Conservation (phyloP, 2,329 filamentous ascomycete genomes). For the Cercospora nicotianae region DNA sequence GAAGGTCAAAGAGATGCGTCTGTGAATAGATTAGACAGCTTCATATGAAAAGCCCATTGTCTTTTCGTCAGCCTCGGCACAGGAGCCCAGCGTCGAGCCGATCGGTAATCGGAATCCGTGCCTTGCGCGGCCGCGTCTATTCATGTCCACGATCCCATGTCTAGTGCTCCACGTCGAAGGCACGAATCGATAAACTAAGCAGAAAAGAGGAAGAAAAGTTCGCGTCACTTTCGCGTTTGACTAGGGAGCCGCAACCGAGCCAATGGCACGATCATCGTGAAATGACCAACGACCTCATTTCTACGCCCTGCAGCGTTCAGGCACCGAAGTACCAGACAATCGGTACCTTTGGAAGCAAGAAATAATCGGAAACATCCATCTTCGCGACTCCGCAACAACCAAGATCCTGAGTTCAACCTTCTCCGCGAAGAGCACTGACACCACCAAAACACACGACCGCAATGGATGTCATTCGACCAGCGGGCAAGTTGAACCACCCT, state of each 20-base stretch:
- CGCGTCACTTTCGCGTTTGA: neutral
- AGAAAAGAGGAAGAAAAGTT: neutral
- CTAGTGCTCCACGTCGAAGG: neutral
- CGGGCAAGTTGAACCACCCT: slow-evolving; percentile 2
- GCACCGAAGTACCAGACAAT: neutral
- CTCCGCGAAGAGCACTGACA: neutral
- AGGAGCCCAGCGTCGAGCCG: neutral
- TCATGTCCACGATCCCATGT: neutral
- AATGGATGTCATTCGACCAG: slow-evolving; percentile 19
- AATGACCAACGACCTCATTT: neutral
- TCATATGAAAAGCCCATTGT: neutral
- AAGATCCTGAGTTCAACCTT: neutral
- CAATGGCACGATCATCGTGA: neutral
- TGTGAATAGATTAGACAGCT: neutral
- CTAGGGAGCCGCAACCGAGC: neutral
- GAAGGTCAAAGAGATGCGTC: neutral
- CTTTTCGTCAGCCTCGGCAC: neutral
- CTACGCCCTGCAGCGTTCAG: neutral
- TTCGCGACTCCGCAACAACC: neutral
- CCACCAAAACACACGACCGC: neutral
- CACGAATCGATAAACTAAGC: neutral
- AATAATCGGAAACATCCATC: neutral
- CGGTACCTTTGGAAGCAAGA: neutral
- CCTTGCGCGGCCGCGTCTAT: neutral
- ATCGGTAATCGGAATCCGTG: neutral